phyloP scores from a whole-genome alignment of 2,329 filamentous ascomycete genomes.

The Fusarium hostae region DNA sequence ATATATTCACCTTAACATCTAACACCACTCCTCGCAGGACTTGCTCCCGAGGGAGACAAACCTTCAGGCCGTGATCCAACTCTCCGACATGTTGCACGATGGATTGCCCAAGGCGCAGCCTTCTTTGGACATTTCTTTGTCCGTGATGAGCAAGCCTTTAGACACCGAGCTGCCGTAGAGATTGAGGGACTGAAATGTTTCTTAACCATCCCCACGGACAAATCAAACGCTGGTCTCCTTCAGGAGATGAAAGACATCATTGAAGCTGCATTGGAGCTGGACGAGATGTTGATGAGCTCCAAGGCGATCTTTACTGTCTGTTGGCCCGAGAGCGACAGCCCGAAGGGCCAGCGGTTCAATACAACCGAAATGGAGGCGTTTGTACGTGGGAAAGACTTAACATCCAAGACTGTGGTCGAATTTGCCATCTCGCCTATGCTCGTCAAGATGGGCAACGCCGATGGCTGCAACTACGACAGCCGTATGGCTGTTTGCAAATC shows the following conservation, averaged over 20 bases:
- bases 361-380: background rate
- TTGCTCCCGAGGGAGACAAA: background rate
- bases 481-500: background rate
- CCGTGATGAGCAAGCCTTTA: background rate
- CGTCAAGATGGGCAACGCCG: background rate
- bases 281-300: conserved; percentile 8
- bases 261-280: background rate
- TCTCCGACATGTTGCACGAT: background rate
- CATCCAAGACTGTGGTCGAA: background rate
- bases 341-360: background rate
- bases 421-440: background rate
- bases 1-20: background rate
- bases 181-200: background rate
- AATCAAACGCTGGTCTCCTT: background rate
- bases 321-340: background rate
- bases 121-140: background rate
- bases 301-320: background rate
- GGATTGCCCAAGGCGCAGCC: background rate
- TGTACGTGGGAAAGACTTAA: background rate
- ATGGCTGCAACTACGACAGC: conserved; percentile 5
- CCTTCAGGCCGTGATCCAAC: background rate
- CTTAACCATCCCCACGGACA: background rate
- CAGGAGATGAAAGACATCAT: background rate
- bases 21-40: background rate
- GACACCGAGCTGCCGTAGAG: rapidly evolving